phyloP scores from a whole-genome alignment of 2,329 filamentous ascomycete species.

The Penicillium decumbens region DNA sequence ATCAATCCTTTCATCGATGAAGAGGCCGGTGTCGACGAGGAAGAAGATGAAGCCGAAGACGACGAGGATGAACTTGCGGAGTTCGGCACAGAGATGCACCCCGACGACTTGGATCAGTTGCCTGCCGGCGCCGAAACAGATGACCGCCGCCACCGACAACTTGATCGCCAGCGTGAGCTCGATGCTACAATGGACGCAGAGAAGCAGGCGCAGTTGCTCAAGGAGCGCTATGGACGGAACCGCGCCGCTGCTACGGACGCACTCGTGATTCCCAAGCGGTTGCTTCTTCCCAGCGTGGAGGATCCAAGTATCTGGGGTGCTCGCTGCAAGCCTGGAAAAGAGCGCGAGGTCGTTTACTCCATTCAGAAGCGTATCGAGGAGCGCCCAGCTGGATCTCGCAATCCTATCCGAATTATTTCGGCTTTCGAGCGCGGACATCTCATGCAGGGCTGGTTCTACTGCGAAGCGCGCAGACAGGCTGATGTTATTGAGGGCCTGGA shows the following conservation, averaged over 20 bases:
- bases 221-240: constrained; percentile 81
- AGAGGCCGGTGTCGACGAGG: constrained; percentile 93
- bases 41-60: constrained; percentile 82
- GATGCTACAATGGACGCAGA: constrained; percentile 87
- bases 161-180: constrained; percentile 85
- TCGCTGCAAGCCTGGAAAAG: constrained; percentile 90
- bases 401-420: constrained; percentile 77
- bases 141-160: constrained; percentile 86
- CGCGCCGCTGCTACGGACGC: constrained; percentile 64
- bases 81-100: constrained; percentile 84
- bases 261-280: constrained; percentile 73
- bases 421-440: constrained; percentile 84
- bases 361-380: constrained; percentile 89
- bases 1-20: constrained; percentile 92
- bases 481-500: constrained; percentile 81
- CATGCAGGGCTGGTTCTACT: constrained; percentile 93
- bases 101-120: constrained; percentile 77
- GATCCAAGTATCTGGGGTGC: constrained; percentile 96
- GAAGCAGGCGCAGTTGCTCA: constrained; percentile 80
- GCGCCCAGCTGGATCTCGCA: constrained; percentile 64
- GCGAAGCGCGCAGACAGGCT: constrained; percentile 81
- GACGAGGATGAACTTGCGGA: constrained; percentile 83
- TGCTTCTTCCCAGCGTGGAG: constrained; percentile 86
- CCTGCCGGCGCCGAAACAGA: constrained; percentile 73
- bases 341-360: constrained; percentile 80